Evolutionary conservation across 108 stramenopile genomes (phyloP).

Genomic region (Mediolabrus comicus): DNA sequence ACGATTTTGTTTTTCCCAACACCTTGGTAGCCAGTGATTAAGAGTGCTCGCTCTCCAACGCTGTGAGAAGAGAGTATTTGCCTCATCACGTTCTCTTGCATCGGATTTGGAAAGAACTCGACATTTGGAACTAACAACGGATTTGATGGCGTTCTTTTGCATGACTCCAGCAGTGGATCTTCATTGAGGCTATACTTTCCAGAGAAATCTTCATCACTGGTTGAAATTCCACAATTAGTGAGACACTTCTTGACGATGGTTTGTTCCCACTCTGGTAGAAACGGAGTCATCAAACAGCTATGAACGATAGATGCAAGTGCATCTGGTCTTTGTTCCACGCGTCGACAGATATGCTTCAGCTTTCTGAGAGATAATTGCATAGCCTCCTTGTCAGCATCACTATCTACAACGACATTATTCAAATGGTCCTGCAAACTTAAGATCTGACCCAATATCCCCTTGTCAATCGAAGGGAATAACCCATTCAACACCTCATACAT

Average conservation of each 20-base stretch:
- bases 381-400: constrained; percentile 45
- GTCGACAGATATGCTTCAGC: constrained; percentile 54
- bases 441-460: constrained; percentile 33
- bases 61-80: constrained; percentile 55
- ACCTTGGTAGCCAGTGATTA: constrained; percentile 89
- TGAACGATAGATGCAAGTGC: constrained; percentile 32
- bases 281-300: constrained; percentile 43
- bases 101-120: constrained; percentile 45
- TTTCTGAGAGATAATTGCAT: constrained; percentile 46
- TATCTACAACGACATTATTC: constrained; percentile 50
- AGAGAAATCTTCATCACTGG: neutral
- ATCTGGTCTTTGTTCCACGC: constrained; percentile 34
- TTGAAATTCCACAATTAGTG: constrained; percentile 22
- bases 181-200: constrained; percentile 3
- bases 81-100: constrained; percentile 45
- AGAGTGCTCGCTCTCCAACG: constrained; percentile 64
- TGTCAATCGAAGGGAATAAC: constrained; percentile 36
- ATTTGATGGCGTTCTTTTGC: constrained; percentile 35
- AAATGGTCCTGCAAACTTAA: constrained; percentile 33
- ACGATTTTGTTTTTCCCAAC: constrained; percentile 90
- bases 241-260: constrained; percentile 47
- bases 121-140: constrained; percentile 52
- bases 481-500: constrained; percentile 26
- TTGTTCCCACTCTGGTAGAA: constrained; percentile 51
- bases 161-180: constrained; percentile 18